Conservation (phyloP, 805 yeast genomes). For the Saccharomyces jurei region DNA sequence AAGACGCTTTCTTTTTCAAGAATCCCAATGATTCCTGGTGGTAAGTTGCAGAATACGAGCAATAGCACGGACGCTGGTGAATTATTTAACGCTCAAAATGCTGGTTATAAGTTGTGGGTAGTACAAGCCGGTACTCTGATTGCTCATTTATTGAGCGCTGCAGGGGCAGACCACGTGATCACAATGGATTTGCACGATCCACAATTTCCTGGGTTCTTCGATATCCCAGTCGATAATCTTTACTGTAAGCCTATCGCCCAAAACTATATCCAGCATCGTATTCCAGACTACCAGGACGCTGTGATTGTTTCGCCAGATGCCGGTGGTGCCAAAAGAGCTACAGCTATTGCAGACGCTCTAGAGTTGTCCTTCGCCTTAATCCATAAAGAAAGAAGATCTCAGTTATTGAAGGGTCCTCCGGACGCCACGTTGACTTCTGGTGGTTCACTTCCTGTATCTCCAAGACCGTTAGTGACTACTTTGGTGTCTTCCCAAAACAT, state of each 20-base stretch:
- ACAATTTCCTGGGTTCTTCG: slow-evolving; percentile 95
- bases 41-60: slow-evolving; percentile 20
- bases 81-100: slow-evolving; percentile 35
- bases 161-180: slow-evolving; percentile 94
- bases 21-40: slow-evolving; percentile 32
- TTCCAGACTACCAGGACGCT: slow-evolving; percentile 74
- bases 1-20: slow-evolving; percentile 23
- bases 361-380: slow-evolving; percentile 88
- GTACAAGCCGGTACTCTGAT: slow-evolving; percentile 91
- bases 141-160: slow-evolving; percentile 77
- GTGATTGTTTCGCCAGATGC: slow-evolving; percentile 97
- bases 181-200: slow-evolving; percentile 98
- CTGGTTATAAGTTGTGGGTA: slow-evolving; percentile 89
- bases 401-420: slow-evolving; percentile 31
- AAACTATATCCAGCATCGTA: slow-evolving; percentile 67
- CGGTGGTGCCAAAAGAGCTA: slow-evolving; percentile 97
- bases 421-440: slow-evolving; percentile 27
- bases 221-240: slow-evolving; percentile 90
- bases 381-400: slow-evolving; percentile 79
- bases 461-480: slow-evolving; percentile 15
- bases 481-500: slow-evolving; percentile 17
- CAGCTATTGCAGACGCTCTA: slow-evolving; percentile 83
- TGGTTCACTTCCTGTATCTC: slow-evolving; percentile 16
- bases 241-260: slow-evolving; percentile 83
- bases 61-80: slow-evolving; percentile 24